Base-by-base conservation (phyloP, 108 stramenopile genomes). In the Nitzschia sp. region DNA sequence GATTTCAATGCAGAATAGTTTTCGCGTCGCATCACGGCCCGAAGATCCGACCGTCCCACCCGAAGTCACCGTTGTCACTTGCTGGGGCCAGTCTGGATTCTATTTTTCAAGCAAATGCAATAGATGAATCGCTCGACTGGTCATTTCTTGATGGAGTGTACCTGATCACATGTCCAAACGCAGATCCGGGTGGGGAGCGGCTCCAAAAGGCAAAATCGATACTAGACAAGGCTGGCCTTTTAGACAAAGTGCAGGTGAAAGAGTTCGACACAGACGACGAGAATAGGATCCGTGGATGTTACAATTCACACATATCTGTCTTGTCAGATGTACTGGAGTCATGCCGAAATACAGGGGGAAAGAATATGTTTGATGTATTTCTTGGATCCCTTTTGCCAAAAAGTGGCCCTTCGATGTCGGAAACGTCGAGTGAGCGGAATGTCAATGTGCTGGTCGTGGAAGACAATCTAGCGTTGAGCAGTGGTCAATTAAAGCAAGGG, bases 201-300 rank as follows among this genome's bases (percentile, higher is more conserved):
- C 53, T 80, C 21, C 6, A 41, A 55, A 47, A 58, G 19, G 48
- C 79, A 6, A 29, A 47, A 35, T 30, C 23, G 3, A 66, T 80
- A 41, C 36, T 80, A 3, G 23, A 50, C 15, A 25, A 57, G n/a
- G 58, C 71, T 21, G 73, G 73, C 19, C 62, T 80, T 33, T 25
- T 58, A 0, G 73, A 73, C 15, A 47, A 32, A 3, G 27, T 71
- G 11, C 45, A 71, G n/a, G 58, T 74, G 32, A 73, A 73, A 62
- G 77, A 79, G 70, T 80, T 80, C 46, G 54, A 76, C 3, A 80
- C 80, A 16, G 80, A 80, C 47, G 80, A 80, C 23, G 80, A 80
- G 58, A 63, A 80, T 67, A 45, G 80, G 19, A 72, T 80, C 16
- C 47, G 80, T 32, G 80, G 80, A 45, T 80, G 80, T 45, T 76